Conservation (phyloP, 192 early-diverging fungal species). For the Pilaira anomala region DNA sequence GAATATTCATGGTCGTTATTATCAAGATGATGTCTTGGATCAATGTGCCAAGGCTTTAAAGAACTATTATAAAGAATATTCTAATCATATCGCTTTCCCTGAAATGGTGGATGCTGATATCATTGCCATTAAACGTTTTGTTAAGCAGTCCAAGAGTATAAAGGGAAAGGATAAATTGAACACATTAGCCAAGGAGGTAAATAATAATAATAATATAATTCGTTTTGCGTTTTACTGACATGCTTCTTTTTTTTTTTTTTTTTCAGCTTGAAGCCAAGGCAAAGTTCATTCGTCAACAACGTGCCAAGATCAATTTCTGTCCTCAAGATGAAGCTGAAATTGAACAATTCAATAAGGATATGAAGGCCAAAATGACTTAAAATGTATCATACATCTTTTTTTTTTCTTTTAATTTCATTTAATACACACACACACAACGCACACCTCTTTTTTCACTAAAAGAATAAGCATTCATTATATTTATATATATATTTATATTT, state of each 20-base stretch:
- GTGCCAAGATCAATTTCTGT: conserved; percentile 61
- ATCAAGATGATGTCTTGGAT: conserved; percentile 84
- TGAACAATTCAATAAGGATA: neutral
- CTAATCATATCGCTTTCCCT: conserved; percentile 87
- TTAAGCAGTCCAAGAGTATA: conserved; percentile 76
- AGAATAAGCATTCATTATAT: no score
- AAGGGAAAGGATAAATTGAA: conserved; percentile 80
- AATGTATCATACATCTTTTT: no score
- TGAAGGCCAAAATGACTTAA: conserved; percentile 9
- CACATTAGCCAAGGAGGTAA: conserved; percentile 77
- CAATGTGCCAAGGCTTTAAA: conserved; percentile 70
- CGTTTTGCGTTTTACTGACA: neutral
- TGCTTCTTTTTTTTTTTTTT: neutral
- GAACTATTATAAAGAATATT: conserved; percentile 70
- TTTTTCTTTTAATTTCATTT: no score
- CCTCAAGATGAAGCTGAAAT: conserved; percentile 3
- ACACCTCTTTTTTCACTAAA: no score
- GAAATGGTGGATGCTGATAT: conserved; percentile 88
- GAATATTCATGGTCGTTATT: conserved; percentile 80
- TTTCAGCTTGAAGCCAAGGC: conserved; percentile 73
- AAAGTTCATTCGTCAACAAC: conserved; percentile 68
- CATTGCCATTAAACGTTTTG: conserved; percentile 78
- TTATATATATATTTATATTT: no score
- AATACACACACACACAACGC: no score
- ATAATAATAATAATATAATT: neutral